Base-by-base conservation (phyloP, 2,329 filamentous ascomycete species). In the Calycina herbarum region DNA sequence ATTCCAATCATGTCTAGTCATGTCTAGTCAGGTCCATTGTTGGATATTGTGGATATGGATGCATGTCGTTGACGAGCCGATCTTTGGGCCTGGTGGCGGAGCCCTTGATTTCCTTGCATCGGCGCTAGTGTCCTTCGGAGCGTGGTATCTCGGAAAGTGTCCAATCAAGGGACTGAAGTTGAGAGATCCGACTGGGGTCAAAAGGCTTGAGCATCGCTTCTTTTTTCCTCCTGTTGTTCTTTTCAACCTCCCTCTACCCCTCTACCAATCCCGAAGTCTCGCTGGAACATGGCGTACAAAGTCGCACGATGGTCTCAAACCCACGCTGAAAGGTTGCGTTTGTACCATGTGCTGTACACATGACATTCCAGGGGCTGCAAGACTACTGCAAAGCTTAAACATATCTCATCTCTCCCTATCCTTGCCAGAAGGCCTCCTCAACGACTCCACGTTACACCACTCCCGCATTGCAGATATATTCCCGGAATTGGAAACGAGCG, bases 391-490 rank as follows among this genome's bases (percentile, higher is more conserved):
- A 40, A 54, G 20, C 11, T 27, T 54, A 24, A 54, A 24, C 24
- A 54, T 3, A 11, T 54, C 48, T 24, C 20, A 13, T 24, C 27
- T 24, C 48, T 24, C 10, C 13, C 11, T 11, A 24, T 6, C 17
- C 42, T 48, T 20, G 42, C n/a, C 17, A 5, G 3, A n/a, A 48
- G 8, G 7, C 48, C 27, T 4, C 24, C 48, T 54, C 48, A 54
- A 54, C 48, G 48, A 54, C 48, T 54, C 48, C 48, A 54, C 48
- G 48, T 54, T 54, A 54, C 48, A 54, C 48, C 11, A 27, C 48
- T 24, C 48, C 20, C 24, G 48, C 48, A 54, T 54, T 54, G 20
- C 48, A 54, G 20, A 27, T 27, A 54, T 54, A 54, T 24, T 54
- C 48, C 48, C 61, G 31, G 45, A 31, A 38, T 15, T 57, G 20